Percentiles rank a stretch among this genome's conserved stretches.
phyloP scores from a whole-genome alignment of 371 early-diverging fungal species.

The Polyrhizophydium stewartii region DNA sequence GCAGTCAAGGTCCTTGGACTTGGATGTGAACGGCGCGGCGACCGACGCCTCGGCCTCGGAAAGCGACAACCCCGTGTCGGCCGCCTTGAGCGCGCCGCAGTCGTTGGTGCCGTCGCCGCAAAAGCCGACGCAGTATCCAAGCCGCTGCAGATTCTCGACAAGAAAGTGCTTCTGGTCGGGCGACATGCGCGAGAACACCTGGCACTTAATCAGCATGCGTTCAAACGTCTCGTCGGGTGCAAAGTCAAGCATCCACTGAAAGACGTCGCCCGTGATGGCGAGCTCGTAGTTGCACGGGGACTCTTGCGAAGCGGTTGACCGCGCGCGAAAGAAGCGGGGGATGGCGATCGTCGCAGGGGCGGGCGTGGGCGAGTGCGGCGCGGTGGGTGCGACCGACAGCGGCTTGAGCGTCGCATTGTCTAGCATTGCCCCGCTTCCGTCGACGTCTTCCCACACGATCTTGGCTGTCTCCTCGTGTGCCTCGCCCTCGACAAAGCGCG shows the following conservation, averaged over 20 bases:
- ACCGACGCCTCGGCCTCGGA: slow-evolving; percentile 97
- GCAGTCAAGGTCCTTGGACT: slow-evolving; percentile 83
- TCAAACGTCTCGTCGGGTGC: slow-evolving; percentile 61
- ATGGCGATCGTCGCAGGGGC: not conserved
- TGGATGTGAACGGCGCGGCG: slow-evolving; percentile 96
- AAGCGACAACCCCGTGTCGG: slow-evolving; percentile 97
- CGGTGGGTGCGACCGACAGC: not conserved
- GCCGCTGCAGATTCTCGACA: slow-evolving; percentile 79
- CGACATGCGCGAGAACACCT: slow-evolving; percentile 98
- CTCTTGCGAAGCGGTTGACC: too few relatives aligned
- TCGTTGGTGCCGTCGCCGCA: slow-evolving; percentile 99
- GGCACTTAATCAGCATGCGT: slow-evolving; percentile 80
- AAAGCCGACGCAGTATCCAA: slow-evolving; percentile 92
- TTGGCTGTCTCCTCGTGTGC: slow-evolving; percentile 24
- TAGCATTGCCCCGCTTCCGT: slow-evolving; percentile 25
- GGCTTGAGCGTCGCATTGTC: slow-evolving; percentile 31
- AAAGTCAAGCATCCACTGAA: slow-evolving; percentile 90
- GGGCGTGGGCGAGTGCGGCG: not conserved
- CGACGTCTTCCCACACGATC: slow-evolving; percentile 47
- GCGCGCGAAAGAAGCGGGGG: too few relatives aligned
- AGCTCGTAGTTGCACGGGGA: slow-evolving; percentile 57
- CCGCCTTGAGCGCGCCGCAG: slow-evolving; percentile 97
- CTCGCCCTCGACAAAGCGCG: slow-evolving; percentile 28
- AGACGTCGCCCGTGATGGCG: slow-evolving; percentile 94
- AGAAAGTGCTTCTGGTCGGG: slow-evolving; percentile 98